Evolutionary conservation across 2,329 filamentous ascomycete genomes (phyloP), one percentile per base, ranked within the genome.

Genomic region (Dichotomopilus funicola): DNA sequence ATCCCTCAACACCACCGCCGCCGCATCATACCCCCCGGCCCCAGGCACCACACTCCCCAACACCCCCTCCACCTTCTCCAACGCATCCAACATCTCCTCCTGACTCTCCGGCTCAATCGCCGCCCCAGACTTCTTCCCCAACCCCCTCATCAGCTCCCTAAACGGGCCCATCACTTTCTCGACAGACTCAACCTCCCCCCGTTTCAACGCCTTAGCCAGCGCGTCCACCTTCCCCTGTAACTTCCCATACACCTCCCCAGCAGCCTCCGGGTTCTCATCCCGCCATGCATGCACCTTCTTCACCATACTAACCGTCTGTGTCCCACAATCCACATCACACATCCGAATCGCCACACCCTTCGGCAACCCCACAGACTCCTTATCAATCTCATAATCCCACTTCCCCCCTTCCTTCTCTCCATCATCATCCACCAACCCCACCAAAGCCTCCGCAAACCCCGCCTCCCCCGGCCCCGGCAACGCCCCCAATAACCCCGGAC

Each of bases 261-360:
- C 85, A n/a, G 78, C 80, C 2, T 78, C 77, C 0, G 77, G 73
- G 19, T 89, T 82, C 48, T 79, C 72, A 49, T 81, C 80, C 51
- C 88, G 78, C 94, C 94, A 99, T 36, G 81, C 80, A 3, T 97
- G 78, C 11, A 99, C 89, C 67, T 89, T 82, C 74, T 92, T 95
- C 40, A 96, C 94, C 94, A 99, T 97, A 11, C 90, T 82, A 0
- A 95, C 91, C 6, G 92, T 97, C 74, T 95, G 83, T 49, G 87
- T 92, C 36, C 94, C 94, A 67, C 91, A 96, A 68, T 95, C 89
- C 6, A 99, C 94, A 67, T 99, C 94, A 67, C 91, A 96, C 86
- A 99, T 94, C 58, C 95, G 82, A 62, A 97, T 77, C 31, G 87
- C 81, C 62, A 95, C 74, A 0, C 89, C 89, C 0, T 70, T 65